A percentile compares a stretch with the other conserved stretches of the same genome.
phyloP scores from a whole-genome alignment of 768 basidiomycete species.

The Xerocomellus dryophilus region DNA sequence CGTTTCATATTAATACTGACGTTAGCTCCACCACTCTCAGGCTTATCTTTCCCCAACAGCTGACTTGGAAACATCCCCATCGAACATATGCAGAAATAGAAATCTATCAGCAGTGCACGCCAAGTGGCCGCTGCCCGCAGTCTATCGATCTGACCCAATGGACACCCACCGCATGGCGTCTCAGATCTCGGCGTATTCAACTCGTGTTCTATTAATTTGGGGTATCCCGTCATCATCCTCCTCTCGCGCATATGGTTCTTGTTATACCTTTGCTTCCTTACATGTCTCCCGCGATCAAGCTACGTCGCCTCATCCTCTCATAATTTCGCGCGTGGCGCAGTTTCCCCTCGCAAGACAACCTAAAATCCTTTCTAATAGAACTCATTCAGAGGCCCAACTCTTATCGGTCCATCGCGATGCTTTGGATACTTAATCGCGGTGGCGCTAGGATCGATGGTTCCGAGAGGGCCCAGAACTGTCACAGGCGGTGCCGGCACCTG shows the following conservation, averaged over 20 bases:
- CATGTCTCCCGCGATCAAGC: neutral
- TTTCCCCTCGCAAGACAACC: neutral
- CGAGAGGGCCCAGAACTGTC: too few species aligned
- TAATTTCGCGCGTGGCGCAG: too few species aligned
- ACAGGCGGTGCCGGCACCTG: too few species aligned
- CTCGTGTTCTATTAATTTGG: neutral
- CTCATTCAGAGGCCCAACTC: neutral
- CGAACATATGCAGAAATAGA: neutral
- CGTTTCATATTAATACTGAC: too few species aligned
- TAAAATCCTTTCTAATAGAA: neutral
- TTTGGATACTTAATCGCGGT: neutral
- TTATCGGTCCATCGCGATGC: neutral
- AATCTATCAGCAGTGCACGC: neutral
- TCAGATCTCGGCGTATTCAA: neutral
- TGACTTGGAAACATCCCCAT: neutral
- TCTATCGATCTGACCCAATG: neutral
- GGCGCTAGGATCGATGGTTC: too few species aligned
- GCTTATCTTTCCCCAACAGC: too few species aligned
- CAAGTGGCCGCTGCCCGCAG: neutral
- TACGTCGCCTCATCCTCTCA: too few species aligned
- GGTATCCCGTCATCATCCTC: neutral
- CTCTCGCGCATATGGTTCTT: neutral
- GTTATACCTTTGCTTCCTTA: neutral
- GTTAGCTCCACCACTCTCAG: neutral
- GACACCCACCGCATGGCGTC: neutral